Evolutionary conservation across 495 filamentous ascomycete species (phyloP).

Genomic region (Chaetomidium leptoderma): DNA sequence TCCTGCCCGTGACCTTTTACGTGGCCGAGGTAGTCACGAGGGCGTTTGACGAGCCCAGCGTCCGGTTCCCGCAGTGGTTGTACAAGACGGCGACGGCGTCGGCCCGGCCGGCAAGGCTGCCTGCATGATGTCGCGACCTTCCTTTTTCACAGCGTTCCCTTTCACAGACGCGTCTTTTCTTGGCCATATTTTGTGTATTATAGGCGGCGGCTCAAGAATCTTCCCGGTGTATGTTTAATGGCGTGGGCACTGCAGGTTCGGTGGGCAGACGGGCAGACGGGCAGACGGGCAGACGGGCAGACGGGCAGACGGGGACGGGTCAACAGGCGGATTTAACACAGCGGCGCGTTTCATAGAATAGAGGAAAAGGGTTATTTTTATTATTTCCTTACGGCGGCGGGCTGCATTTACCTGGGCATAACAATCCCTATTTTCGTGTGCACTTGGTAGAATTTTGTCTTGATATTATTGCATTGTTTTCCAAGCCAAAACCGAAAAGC

Average conservation of each 20-base stretch:
- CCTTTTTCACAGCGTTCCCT: not conserved
- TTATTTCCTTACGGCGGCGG: too few species aligned
- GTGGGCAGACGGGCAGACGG: not conserved
- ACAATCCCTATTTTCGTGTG: too few species aligned
- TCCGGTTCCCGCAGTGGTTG: constrained; percentile 51
- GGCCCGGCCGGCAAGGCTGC: constrained; percentile 15
- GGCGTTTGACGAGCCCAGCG: constrained; percentile 53
- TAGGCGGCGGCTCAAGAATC: not conserved
- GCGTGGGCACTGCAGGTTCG: too few species aligned
- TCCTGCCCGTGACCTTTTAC: constrained; percentile 55
- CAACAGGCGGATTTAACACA: too few species aligned
- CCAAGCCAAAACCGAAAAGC: too few species aligned
- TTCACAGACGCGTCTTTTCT: not conserved
- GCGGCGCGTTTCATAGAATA: too few species aligned
- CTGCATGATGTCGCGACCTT: constrained; percentile 9
- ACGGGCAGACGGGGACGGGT: too few species aligned
- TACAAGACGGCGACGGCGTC: constrained; percentile 34
- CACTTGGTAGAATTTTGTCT: too few species aligned
- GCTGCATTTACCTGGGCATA: too few species aligned
- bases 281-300: too few species aligned
- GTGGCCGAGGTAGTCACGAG: constrained; percentile 53
- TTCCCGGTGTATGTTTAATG: not conserved
- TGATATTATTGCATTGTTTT: too few species aligned
- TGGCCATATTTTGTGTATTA: not conserved
- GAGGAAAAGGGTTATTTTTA: too few species aligned